Conservation (phyloP, 2,329 filamentous ascomycete species). For the Ambrosiella beaveri region DNA sequence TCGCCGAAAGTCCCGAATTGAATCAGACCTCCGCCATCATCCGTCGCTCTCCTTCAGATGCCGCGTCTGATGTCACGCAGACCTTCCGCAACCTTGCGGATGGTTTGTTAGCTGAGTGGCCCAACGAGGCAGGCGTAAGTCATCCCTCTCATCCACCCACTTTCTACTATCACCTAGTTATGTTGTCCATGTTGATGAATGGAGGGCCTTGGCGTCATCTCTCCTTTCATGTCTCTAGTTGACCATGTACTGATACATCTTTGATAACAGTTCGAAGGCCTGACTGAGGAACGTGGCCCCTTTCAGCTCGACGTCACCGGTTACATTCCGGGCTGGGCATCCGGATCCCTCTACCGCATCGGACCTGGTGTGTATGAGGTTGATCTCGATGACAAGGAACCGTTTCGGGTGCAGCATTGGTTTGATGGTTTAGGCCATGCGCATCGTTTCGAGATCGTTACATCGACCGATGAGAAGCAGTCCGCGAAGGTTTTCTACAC, state of each 20-base stretch:
- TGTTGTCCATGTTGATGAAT: too few species aligned
- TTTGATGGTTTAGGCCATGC: slow-evolving; percentile 61
- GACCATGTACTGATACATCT: neutral
- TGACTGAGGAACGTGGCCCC: slow-evolving; percentile 48
- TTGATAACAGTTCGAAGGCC: slow-evolving; percentile 41
- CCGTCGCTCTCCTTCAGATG: neutral
- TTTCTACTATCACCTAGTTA: neutral
- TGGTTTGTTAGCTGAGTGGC: slow-evolving; percentile 25
- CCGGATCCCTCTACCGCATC: slow-evolving; percentile 56
- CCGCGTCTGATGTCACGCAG: neutral
- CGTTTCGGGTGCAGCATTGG: slow-evolving; percentile 53
- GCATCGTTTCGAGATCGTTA: slow-evolving; percentile 54
- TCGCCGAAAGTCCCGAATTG: neutral
- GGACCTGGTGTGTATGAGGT: slow-evolving; percentile 52
- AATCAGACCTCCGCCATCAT: neutral
- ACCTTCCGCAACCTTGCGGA: neutral
- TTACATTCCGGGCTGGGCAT: slow-evolving; percentile 50
- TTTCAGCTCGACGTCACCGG: slow-evolving; percentile 47
- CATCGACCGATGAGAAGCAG: slow-evolving; percentile 17
- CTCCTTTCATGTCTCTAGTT: neutral
- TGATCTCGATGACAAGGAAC: slow-evolving; percentile 20
- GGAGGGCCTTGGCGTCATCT: too few species aligned
- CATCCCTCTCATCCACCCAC: neutral
- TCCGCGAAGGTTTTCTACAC: slow-evolving; percentile 44
- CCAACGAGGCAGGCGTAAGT: slow-evolving; percentile 30